These are phyloP conservation scores for Cyclotella atomus DNA, from an alignment of 108 stramenopile species.

Conservation along the genomic window DNA sequence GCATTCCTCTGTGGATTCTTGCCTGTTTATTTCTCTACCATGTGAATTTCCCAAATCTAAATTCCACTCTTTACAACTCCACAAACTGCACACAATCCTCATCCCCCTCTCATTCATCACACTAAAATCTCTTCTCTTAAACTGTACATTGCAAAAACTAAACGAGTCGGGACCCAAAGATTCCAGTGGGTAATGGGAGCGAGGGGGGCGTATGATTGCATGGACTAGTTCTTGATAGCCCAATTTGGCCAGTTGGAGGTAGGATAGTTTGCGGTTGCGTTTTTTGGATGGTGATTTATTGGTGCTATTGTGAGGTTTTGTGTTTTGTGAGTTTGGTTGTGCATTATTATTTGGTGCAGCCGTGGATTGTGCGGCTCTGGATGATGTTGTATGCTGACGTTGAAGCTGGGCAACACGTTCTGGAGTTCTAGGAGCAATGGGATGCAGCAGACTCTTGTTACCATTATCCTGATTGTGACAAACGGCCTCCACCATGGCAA, in stretches of 20 bases:
- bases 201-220: conserved; percentile 98
- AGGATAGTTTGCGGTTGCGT: conserved; percentile 2
- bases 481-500: conserved; percentile 17
- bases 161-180: conserved; percentile 74
- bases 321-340: background rate
- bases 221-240: conserved; percentile 95
- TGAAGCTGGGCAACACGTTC: background rate
- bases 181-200: conserved; percentile 75
- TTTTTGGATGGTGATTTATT: background rate
- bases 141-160: conserved; percentile 39
- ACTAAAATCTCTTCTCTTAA: conserved; percentile 41
- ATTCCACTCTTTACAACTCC: conserved; percentile 26
- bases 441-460: background rate
- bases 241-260: conserved; percentile 69
- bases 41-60: conserved; percentile 8
- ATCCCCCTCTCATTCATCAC: conserved; percentile 45
- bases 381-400: background rate
- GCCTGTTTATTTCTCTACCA: conserved; percentile 9
- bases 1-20: too few species aligned
- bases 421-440: background rate
- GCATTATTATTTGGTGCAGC: background rate
- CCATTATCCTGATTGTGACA: background rate
- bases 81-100: conserved; percentile 43
- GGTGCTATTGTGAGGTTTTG: background rate
- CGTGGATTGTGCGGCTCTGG: background rate